Base-by-base conservation (phyloP, 805 yeast species). In the Suhomyces sp. region DNA sequence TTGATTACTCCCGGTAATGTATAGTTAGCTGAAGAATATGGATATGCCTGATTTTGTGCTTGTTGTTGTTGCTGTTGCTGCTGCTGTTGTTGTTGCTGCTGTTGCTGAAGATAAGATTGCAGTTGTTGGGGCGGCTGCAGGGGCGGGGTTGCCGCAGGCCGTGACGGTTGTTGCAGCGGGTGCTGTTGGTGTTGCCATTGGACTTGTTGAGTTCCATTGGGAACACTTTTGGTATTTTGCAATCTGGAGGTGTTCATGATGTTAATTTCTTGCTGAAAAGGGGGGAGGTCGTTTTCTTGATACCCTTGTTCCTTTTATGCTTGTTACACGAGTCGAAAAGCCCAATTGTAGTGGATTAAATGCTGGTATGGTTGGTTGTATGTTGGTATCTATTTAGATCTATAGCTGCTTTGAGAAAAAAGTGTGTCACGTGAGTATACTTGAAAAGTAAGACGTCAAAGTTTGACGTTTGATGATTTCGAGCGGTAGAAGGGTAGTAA, bases 1-100 rank as follows among this genome's bases (percentile, higher is more conserved):
- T 75, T 76, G 60, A 76, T 76, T 15, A 76, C 76, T 0, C 82
- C 82, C 0, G 82, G 82, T 11, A 76, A 60, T 3, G 81, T 74
- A 42, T 68, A 67, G 36, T 61, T 58, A 18, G 68, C 63, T 11
- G 30, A 33, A 4, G 30, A 18, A 14, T 28, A 21, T 4, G 15
- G 38, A 11, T 22, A 28, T 21, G 19, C 25, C 16, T 20, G 36
- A 13, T 37, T 43, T n/a, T 38, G 30, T 11, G 30, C 38, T 12
- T 18, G 40, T 10, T 23, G 25, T 14, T 24, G 42, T 9, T 25
- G 41, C 11, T 19, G 28, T 8, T 10, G 39, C 18, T 25, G 31
- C 25, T 10, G 30, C 15, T 25, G 28, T n/a, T 36, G 43, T 4
- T 33, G 37, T 13, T 28, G 36, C 14, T 19, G 38, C 11, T 13